Conservation (phyloP, 441 rosid species). For the Pelargonium australe region DNA sequence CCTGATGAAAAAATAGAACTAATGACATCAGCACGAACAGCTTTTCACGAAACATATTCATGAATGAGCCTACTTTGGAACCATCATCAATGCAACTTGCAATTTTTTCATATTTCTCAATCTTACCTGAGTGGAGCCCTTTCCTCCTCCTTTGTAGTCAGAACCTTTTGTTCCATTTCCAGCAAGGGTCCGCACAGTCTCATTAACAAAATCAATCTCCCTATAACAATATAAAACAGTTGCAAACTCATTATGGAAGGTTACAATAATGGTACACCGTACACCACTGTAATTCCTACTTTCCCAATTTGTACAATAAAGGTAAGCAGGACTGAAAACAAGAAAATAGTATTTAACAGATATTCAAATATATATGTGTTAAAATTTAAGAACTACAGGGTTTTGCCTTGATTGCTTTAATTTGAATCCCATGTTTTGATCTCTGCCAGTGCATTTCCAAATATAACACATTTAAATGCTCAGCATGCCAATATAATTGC, state of each 20-base stretch:
- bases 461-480: neutral
- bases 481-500: neutral
- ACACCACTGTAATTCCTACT: neutral
- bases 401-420: neutral
- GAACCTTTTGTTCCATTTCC: conserved; percentile 97
- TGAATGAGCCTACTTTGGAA: conserved; percentile 9
- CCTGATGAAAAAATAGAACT: conserved; percentile 6
- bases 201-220: conserved; percentile 85
- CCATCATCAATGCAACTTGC: conserved; percentile 13
- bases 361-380: neutral
- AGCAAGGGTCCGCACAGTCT: conserved; percentile 72
- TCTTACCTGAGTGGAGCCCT: conserved; percentile 72
- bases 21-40: neutral
- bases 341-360: neutral
- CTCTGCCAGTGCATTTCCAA: neutral
- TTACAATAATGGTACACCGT: conserved; percentile 13
- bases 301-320: neutral
- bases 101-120: conserved; percentile 7
- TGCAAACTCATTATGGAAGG: conserved; percentile 11
- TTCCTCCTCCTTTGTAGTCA: conserved; percentile 75
- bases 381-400: neutral
- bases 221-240: conserved; percentile 29
- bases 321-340: neutral
- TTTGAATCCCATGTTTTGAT: neutral
- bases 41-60: neutral